Evolutionary conservation across 2,329 filamentous ascomycete species (phyloP), one percentile per base, ranked within the genome.

Genomic region (Penicillium sp.): DNA sequence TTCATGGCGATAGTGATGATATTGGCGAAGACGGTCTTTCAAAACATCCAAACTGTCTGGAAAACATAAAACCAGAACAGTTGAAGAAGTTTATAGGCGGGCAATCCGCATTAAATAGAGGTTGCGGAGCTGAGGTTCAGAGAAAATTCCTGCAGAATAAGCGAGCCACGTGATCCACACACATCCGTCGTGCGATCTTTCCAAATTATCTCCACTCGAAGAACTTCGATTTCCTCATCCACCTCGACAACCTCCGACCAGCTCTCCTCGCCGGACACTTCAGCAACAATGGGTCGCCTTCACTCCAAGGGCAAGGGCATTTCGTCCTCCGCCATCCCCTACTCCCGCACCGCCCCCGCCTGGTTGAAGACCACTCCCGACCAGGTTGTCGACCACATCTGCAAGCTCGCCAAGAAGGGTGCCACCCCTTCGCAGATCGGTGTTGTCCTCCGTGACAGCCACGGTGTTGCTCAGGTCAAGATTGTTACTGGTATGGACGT

Each of bases 301-400:
- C 96, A 99, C 89, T 90, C 86, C 87, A 96, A 97, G 77, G 93
- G 95, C 85, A 98, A 98, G 91, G 96, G 95, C 82, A 99, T 99
- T 83, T 92, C 91, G 70, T 82, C 91, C 83, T 96, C 91, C 65
- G 91, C 95, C 75, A 83, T 98, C 82, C 95, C 96, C 77, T 99
- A 98, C 89, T 96, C 91, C 70, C 93, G 95, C 84, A 88, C 86
- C 73, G 79, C 92, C 66, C 93, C 95, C 63, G 86, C 93, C 71
- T 99, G 95, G 95, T 85, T 98, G 82, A 99, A 99, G 90, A 96
- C 91, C 83, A 96, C 92, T 72, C 93, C 95, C 77, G 92, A 97
- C 75, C 91, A 96, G 84, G 92, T 99, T 79, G 91, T 96, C 73
- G 95, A 99, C 79, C 93, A 98, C 68, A 99, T 99, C 84, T 93